phyloP scores from a whole-genome alignment of 495 filamentous ascomycete species.

The Xylaria acuta region DNA sequence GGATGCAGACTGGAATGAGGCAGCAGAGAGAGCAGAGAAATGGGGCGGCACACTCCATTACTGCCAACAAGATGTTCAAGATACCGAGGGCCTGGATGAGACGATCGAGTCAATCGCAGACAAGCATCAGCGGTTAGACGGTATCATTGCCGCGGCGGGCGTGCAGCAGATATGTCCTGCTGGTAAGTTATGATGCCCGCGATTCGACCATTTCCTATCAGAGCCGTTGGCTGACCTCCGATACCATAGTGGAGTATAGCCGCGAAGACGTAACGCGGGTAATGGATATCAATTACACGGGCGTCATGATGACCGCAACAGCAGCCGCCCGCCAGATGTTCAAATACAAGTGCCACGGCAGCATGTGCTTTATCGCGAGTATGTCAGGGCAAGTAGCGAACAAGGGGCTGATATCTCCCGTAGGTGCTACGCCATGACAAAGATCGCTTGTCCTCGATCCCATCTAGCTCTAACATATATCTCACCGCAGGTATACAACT shows the following conservation, averaged over 20 bases:
- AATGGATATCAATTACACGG: conserved; percentile 79
- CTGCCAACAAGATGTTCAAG: conserved; percentile 66
- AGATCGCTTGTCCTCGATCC: background rate
- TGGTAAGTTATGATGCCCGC: background rate
- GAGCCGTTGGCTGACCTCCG: background rate
- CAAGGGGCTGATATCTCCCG: conserved; percentile 68
- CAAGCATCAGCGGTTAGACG: conserved; percentile 66
- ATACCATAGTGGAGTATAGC: conserved; percentile 61
- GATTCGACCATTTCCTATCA: background rate
- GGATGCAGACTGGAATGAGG: conserved; percentile 56
- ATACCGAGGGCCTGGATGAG: conserved; percentile 60
- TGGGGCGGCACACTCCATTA: conserved; percentile 67
- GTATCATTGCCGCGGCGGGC: conserved; percentile 77
- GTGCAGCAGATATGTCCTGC: conserved; percentile 74
- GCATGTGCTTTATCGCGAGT: conserved; percentile 73
- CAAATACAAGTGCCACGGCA: conserved; percentile 71
- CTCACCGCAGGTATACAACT: conserved; percentile 63
- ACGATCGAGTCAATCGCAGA: conserved; percentile 61
- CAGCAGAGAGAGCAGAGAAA: conserved; percentile 54
- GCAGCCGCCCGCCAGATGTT: conserved; percentile 79
- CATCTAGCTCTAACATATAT: background rate
- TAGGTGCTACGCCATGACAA: conserved; percentile 12
- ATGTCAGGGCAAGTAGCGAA: conserved; percentile 80
- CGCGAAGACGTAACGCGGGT: conserved; percentile 71
- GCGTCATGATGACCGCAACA: conserved; percentile 76